Evolutionary conservation across 1,284 basidiomycete species (phyloP).

Genomic region (Hortiboletus rubellus): DNA sequence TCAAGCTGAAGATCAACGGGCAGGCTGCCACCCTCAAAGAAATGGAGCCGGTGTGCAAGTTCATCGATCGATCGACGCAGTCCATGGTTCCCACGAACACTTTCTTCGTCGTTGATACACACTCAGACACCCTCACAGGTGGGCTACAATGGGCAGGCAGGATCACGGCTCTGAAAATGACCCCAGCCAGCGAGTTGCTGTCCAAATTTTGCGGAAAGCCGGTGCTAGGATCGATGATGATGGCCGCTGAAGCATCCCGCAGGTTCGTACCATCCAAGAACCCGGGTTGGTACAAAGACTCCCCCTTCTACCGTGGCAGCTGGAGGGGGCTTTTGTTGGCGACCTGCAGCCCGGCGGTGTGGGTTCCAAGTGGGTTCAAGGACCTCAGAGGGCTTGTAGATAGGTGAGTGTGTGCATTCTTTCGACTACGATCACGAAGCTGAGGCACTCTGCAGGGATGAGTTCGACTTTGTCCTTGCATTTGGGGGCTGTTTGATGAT

Average conservation of each 20-base stretch:
- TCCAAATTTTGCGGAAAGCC: not conserved
- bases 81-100: not conserved
- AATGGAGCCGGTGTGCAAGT: not conserved
- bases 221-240: not conserved
- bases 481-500: constrained; percentile 2
- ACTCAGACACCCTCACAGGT: not conserved
- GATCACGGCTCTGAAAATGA: not conserved
- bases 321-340: constrained; percentile 1
- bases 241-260: not conserved
- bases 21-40: not conserved
- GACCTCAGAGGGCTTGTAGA: not conserved
- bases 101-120: not conserved
- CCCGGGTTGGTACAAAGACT: not conserved
- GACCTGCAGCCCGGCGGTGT: not conserved
- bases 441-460: not conserved
- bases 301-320: not conserved
- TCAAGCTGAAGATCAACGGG: not conserved
- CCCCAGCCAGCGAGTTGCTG: not conserved
- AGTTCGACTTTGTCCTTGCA: constrained; percentile 3
- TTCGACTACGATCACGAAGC: too few species aligned
- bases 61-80: not conserved
- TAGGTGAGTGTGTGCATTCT: not conserved
- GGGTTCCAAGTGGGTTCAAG: not conserved
- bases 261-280: not conserved
- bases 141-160: not conserved